phyloP scores from a whole-genome alignment of 202 grass and related monocot species.

The Brachypodium distachyon region DNA sequence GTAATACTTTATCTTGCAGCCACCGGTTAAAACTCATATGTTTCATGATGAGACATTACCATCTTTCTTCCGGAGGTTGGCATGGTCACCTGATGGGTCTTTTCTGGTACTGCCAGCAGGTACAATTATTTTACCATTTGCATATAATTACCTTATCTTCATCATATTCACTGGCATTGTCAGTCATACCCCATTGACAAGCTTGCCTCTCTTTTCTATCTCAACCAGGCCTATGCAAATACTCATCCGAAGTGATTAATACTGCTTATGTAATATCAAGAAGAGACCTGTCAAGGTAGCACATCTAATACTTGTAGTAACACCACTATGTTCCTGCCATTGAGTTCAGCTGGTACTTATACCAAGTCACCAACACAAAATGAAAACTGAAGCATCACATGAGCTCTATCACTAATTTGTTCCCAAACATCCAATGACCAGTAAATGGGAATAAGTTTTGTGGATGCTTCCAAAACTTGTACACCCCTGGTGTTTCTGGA shows the following conservation, averaged over 20 bases:
- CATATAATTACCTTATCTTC: constrained; percentile 5
- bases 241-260: constrained; percentile 61
- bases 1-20: constrained; percentile 47
- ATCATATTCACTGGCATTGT: background rate
- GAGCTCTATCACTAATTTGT: background rate
- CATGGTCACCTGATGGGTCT: constrained; percentile 95
- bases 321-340: background rate
- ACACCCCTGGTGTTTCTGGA: background rate
- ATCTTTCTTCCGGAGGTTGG: constrained; percentile 91
- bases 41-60: constrained; percentile 97
- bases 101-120: constrained; percentile 89
- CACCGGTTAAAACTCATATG: constrained; percentile 59
- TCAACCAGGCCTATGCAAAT: constrained; percentile 62
- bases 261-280: constrained; percentile 92
- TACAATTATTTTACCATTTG: constrained; percentile 13
- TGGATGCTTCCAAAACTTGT: background rate
- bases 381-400: background rate
- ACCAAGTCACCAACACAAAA: background rate
- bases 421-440: background rate
- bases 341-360: background rate
- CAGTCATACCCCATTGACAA: background rate
- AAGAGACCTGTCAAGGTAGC: constrained; percentile 83
- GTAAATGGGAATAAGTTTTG: background rate
- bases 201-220: constrained; percentile 3
- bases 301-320: constrained; percentile 7